Conservation (phyloP, 768 basidiomycete genomes). For the Suillus alpinus region DNA sequence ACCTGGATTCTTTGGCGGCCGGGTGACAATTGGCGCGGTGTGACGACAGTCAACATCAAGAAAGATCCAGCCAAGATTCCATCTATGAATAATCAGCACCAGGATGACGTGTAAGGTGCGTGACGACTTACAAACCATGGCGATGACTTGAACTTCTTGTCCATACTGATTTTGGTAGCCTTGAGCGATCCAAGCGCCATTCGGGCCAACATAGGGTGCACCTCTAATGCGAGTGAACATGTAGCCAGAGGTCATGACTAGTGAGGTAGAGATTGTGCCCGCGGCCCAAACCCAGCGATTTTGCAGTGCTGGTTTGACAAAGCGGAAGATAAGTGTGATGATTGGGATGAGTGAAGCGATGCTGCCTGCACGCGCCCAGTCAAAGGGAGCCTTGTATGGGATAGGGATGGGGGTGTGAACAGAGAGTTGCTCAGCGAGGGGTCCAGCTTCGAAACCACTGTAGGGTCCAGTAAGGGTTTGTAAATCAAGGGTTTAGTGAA, state of each 20-base stretch:
- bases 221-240: conserved; percentile 96
- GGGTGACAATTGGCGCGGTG: conserved; percentile 75
- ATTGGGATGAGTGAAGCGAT: conserved; percentile 44
- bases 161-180: conserved; percentile 92
- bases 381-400: conserved; percentile 77
- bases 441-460: conserved; percentile 82
- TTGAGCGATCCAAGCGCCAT: conserved; percentile 77
- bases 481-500: background rate
- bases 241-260: conserved; percentile 87
- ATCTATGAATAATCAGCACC: conserved; percentile 49
- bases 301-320: conserved; percentile 60
- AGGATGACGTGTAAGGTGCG: background rate
- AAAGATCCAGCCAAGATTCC: conserved; percentile 77
- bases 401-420: conserved; percentile 75
- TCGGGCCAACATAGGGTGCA: conserved; percentile 62
- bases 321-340: conserved; percentile 50
- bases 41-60: conserved; percentile 74
- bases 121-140: conserved; percentile 71
- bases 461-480: conserved; percentile 6
- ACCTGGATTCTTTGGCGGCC: conserved; percentile 79
- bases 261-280: conserved; percentile 58
- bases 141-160: conserved; percentile 87
- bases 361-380: conserved; percentile 60
- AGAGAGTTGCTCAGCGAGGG: conserved; percentile 75
- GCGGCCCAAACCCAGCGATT: conserved; percentile 80